Percentiles rank a stretch among this genome's conserved stretches.
Conservation (phyloP, 2,329 filamentous ascomycete species). For the Byssothecium circinans region DNA sequence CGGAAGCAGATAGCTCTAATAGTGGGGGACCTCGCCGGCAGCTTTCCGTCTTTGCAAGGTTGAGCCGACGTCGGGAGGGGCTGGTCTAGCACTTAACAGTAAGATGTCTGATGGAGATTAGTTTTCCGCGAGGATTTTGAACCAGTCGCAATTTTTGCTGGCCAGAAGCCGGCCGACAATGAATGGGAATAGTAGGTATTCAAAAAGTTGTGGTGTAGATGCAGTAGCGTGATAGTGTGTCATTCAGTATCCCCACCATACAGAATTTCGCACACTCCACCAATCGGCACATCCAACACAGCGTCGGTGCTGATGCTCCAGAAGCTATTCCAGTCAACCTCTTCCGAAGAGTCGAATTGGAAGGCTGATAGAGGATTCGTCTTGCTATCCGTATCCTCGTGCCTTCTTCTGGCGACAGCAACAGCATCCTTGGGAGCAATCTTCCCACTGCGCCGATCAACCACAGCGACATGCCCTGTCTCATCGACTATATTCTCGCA, state of each 20-base stretch:
- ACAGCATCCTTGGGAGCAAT: conserved; percentile 44
- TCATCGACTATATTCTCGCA: conserved; percentile 93
- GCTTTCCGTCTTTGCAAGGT: no score
- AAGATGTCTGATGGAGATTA: not conserved
- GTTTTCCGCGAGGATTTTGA: not conserved
- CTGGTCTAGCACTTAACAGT: not conserved
- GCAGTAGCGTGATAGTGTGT: not conserved
- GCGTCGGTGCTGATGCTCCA: conserved; percentile 96
- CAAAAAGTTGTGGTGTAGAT: not conserved
- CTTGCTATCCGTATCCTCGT: conserved; percentile 41
- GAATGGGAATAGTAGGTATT: not conserved
- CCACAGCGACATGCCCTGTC: conserved; percentile 78
- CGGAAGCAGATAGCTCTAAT: not conserved
- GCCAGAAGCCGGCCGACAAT: not conserved
- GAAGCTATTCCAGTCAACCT: conserved; percentile 73
- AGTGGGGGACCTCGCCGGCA: not conserved
- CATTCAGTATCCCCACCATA: conserved; percentile 63
- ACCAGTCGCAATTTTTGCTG: no score
- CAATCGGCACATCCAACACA: conserved; percentile 94
- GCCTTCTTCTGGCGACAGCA: conserved; percentile 40
- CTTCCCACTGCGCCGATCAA: conserved; percentile 68
- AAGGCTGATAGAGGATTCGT: conserved; percentile 32
- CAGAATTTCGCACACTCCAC: conserved; percentile 90
- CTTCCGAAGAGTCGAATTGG: conserved; percentile 43
- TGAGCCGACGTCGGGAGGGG: not conserved